phyloP scores from a whole-genome alignment of 495 filamentous ascomycete genomes.

The Aspergillus mulundensis region DNA sequence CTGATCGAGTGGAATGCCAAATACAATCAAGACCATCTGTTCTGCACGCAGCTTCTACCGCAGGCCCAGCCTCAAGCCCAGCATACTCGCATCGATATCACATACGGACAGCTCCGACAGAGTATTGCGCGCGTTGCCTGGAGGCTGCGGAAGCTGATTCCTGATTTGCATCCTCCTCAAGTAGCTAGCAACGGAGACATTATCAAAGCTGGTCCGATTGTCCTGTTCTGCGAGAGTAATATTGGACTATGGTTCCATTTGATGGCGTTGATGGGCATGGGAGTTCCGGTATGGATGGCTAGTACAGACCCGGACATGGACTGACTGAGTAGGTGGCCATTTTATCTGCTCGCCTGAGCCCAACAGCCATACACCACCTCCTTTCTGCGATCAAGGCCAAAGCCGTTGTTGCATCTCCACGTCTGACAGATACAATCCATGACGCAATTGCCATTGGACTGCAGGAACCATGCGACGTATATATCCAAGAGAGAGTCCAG shows the following conservation, averaged over 20 bases:
- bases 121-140: conserved; percentile 13
- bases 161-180: no score
- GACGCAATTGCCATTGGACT: no score
- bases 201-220: conserved; percentile 22
- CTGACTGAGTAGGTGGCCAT: no score
- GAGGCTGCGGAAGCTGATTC: no score
- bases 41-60: conserved; percentile 22
- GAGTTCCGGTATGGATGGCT: no score
- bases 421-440: conserved; percentile 11
- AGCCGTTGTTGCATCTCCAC: conserved; percentile 21
- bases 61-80: background rate
- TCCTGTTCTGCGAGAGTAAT: conserved; percentile 32
- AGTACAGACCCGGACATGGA: no score
- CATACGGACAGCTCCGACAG: conserved; percentile 9
- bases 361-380: conserved; percentile 23
- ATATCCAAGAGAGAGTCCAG: background rate
- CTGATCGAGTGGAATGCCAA: conserved; percentile 25
- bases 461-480: background rate
- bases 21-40: conserved; percentile 18
- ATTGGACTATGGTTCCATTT: conserved; percentile 27
- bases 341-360: conserved; percentile 28
- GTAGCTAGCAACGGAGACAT: background rate
- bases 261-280: conserved; percentile 25
- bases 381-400: conserved; percentile 18
- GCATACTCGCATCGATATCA: background rate